A percentile compares a stretch with the other conserved stretches of the same genome.
Evolutionary conservation across 257 asterid species (phyloP).

Genomic region (Solanum microdontum): DNA sequence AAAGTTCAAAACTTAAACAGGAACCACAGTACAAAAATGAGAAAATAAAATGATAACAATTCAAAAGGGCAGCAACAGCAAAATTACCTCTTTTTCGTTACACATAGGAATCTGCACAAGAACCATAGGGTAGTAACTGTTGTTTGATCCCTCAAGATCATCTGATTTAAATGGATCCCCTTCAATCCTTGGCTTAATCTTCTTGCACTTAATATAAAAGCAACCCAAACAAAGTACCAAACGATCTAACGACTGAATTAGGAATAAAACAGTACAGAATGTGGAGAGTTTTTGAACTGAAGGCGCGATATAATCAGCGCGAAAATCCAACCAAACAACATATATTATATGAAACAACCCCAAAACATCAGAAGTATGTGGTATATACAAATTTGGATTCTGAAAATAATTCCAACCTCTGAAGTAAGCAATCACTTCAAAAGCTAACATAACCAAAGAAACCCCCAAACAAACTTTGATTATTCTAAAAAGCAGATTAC

Average conservation of each 20-base stretch:
- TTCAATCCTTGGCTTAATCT: slow-evolving; percentile 34
- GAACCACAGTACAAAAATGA: not conserved
- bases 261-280: slow-evolving; percentile 42
- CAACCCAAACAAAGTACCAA: slow-evolving; percentile 49
- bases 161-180: slow-evolving; percentile 23
- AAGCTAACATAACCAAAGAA: slow-evolving; percentile 26
- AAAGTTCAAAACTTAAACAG: not conserved
- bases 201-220: slow-evolving; percentile 41
- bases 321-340: slow-evolving; percentile 42
- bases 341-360: slow-evolving; percentile 27
- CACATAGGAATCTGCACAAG: slow-evolving; percentile 81
- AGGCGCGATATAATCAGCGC: slow-evolving; percentile 38
- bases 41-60: not conserved
- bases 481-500: slow-evolving; percentile 29
- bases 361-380: slow-evolving; percentile 22
- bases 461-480: slow-evolving; percentile 21
- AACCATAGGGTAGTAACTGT: slow-evolving; percentile 47
- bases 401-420: slow-evolving; percentile 47
- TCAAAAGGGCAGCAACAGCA: not conserved
- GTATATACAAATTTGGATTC: slow-evolving; percentile 21
- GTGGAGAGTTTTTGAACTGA: slow-evolving; percentile 28
- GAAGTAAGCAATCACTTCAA: slow-evolving; percentile 39
- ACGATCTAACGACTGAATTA: slow-evolving; percentile 53
- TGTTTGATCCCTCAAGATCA: slow-evolving; percentile 22
- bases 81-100: slow-evolving; percentile 51